Base-by-base conservation (phyloP, 176 grass and related monocot genomes). In the Cenchrus purpureus region DNA sequence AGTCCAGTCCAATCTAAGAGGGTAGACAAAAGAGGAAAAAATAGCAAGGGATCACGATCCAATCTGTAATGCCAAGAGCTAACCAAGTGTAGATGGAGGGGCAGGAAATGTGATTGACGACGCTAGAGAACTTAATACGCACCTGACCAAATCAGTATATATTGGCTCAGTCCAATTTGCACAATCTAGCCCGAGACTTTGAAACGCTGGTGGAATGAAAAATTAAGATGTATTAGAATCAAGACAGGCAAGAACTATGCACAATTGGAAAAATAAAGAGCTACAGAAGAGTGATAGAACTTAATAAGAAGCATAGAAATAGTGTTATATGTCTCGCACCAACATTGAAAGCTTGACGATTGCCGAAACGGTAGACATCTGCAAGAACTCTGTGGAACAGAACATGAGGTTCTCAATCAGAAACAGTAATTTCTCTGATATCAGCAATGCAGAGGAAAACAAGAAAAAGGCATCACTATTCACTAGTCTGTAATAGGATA, bases 141-240 rank as follows among this genome's bases (percentile, higher is more conserved):
- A 98, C 93, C 93, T 95, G 67, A 89, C 68, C 63, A 98, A 85
- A 83, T 98, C 96, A 78, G 85, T 79, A 89, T 95, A 95, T 92
- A 98, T 90, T 55, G 93, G 93, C 69, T 94, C 91, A 59, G 91
- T 93, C 96, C 93, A 98, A 89, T 92, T 98, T 51, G 96, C 96
- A 89, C 96, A 98, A 88, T 98, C 96, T 68, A 98, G 76, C 45
- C 93, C 96, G 57, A 98, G 86, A 69, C 87, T 95, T 80, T 89
- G 87, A 94, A 98, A 95, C 86, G 91, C 96, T 98, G 89, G 72
- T 40, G 9, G 78, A 66, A 87, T 10, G 62, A 77, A 5, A 68
- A 29, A 16, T 68, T 44, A 60, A 44, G 8, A 53, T 13, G 15
- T 28, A 16, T 78, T 67, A 65, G 37, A 77, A 77, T 53, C 31